Conservation (phyloP, 1,284 basidiomycete species). For the Coriolopsis trogii region DNA sequence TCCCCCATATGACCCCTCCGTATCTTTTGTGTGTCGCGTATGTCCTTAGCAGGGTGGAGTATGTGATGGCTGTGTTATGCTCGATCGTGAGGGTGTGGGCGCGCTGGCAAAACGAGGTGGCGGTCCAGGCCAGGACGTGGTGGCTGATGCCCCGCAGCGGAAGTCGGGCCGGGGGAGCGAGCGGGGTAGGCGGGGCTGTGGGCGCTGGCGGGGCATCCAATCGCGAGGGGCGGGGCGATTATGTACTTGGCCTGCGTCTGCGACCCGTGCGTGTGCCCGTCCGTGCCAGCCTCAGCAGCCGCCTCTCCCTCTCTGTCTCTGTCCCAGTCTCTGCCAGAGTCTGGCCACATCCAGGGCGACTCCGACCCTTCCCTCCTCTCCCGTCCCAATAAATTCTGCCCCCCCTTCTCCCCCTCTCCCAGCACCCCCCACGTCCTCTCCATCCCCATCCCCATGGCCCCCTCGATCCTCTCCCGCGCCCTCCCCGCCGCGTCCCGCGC, state of each 20-base stretch:
- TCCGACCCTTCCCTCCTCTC: conserved; percentile 18
- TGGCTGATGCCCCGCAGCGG: conserved; percentile 16
- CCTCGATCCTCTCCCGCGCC: conserved; percentile 17
- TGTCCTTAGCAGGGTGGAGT: conserved; percentile 7
- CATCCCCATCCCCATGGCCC: conserved; percentile 18
- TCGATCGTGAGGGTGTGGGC: neutral
- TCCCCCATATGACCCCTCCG: conserved; percentile 24
- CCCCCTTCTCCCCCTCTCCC: conserved; percentile 11
- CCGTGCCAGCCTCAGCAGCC: neutral
- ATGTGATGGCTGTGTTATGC: conserved; percentile 6
- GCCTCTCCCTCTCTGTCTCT: neutral
- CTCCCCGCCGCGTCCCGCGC: conserved; percentile 24
- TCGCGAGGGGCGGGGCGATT: conserved; percentile 3
- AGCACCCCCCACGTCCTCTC: conserved; percentile 8
- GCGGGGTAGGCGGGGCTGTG: conserved; percentile 3
- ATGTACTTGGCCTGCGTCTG: conserved; percentile 3
- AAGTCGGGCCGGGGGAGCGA: conserved; percentile 13
- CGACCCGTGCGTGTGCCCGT: too few species aligned
- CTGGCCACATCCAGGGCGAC: neutral
- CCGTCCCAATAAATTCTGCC: conserved; percentile 23
- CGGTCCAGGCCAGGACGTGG: conserved; percentile 6
- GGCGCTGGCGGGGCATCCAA: conserved; percentile 13
- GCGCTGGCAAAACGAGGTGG: neutral
- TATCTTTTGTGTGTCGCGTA: conserved; percentile 5
- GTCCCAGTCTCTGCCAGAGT: neutral